A percentile compares a stretch with the other conserved stretches of the same genome.
Evolutionary conservation across 495 filamentous ascomycete genomes (phyloP).

Genomic region (Podospora pseudoanserina): DNA sequence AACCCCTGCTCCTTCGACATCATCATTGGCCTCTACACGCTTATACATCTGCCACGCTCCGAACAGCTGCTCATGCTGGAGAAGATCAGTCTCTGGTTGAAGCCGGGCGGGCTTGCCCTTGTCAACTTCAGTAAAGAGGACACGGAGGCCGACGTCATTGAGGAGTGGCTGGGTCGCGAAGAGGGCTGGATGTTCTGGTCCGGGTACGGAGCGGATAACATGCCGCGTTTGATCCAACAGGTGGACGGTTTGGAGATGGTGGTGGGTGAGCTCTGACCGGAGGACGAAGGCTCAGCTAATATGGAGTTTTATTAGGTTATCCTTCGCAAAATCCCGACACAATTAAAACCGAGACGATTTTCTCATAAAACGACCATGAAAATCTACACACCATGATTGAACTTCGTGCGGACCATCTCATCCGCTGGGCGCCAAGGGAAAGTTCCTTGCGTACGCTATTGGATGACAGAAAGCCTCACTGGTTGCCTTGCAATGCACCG

Average conservation of each 20-base stretch:
- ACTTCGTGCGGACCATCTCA: no score
- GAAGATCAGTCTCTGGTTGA: conserved; percentile 30
- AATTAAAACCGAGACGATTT: no score
- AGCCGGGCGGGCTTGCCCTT: conserved; percentile 32
- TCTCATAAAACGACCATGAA: no score
- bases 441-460: neutral
- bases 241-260: conserved; percentile 26
- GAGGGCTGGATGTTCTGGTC: conserved; percentile 41
- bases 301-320: conserved; percentile 35
- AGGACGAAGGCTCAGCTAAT: conserved; percentile 20
- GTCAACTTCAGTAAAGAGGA: conserved; percentile 31
- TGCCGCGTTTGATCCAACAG: conserved; percentile 12
- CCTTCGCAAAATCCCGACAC: conserved; percentile 7
- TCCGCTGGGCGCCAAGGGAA: neutral
- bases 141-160: conserved; percentile 16
- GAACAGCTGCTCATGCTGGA: conserved; percentile 36
- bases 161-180: conserved; percentile 32
- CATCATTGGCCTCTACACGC: conserved; percentile 32
- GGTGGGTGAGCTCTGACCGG: conserved; percentile 17
- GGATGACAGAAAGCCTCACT: neutral
- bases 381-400: no score
- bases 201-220: conserved; percentile 32
- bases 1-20: conserved; percentile 21
- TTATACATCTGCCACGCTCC: conserved; percentile 37
- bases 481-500: neutral